A percentile compares a stretch with the other conserved stretches of the same genome.
These are phyloP conservation scores for Xylona heveae DNA, from an alignment of 495 filamentous ascomycete genomes.

Conservation along the genomic window DNA sequence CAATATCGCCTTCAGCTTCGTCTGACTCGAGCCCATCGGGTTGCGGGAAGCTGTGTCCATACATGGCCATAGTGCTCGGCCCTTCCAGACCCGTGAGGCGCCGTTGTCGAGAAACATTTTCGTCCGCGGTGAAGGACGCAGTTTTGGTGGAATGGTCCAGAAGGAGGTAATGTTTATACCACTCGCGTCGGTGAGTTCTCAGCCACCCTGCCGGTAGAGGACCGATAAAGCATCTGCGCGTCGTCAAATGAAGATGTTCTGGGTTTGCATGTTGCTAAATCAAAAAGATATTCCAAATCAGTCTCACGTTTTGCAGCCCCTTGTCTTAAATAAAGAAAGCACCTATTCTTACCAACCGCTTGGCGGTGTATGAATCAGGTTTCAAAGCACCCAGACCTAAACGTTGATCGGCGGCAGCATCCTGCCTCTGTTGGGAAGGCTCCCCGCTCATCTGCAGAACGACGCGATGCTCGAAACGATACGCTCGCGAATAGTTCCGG, in stretches of 20 bases:
- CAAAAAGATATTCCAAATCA: too few relatives aligned
- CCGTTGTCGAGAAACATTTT: slow-evolving; percentile 18
- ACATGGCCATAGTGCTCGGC: slow-evolving; percentile 17
- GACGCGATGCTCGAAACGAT: too few relatives aligned
- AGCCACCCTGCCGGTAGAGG: slow-evolving; percentile 50
- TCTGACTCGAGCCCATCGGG: slow-evolving; percentile 15
- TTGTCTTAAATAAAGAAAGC: background rate
- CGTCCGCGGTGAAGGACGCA: slow-evolving; percentile 29
- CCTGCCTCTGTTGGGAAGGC: too few relatives aligned
- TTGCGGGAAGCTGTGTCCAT: slow-evolving; percentile 20
- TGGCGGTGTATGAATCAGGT: slow-evolving; percentile 27
- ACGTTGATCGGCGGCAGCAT: too few relatives aligned
- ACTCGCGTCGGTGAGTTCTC: slow-evolving; percentile 38
- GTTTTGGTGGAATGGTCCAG: slow-evolving; percentile 31
- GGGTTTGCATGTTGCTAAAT: slow-evolving; percentile 38
- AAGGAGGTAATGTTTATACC: slow-evolving; percentile 33
- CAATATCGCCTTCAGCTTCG: slow-evolving; percentile 7
- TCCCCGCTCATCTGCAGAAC: too few relatives aligned
- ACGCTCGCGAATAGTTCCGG: too few relatives aligned
- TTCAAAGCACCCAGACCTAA: too few relatives aligned
- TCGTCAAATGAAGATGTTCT: slow-evolving; percentile 39
- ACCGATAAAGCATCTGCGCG: slow-evolving; percentile 42
- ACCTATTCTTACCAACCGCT: slow-evolving; percentile 24
- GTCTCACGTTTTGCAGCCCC: slow-evolving; percentile 2
- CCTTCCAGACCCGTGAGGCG: slow-evolving; percentile 19